These are phyloP conservation scores for Nothophoma quercina DNA, from an alignment of 2,329 filamentous ascomycete species.

Conservation along the genomic window DNA sequence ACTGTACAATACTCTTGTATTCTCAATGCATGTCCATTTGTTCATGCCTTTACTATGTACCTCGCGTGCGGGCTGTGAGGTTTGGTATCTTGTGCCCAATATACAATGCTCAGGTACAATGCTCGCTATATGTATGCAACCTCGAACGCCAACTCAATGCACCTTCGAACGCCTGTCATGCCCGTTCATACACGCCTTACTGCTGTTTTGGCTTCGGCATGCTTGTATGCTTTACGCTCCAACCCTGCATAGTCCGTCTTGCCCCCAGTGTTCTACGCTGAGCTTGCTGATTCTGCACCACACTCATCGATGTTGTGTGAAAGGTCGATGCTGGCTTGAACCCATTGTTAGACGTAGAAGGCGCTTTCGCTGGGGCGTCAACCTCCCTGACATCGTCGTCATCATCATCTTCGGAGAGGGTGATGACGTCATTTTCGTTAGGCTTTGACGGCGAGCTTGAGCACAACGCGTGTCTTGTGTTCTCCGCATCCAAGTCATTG, in stretches of 20 bases:
- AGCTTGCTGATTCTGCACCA: slow-evolving; percentile 34
- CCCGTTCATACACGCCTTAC: background rate
- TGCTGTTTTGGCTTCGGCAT: slow-evolving; percentile 39
- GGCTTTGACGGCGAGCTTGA: slow-evolving; percentile 53
- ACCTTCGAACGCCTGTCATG: background rate
- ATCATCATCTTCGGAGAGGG: slow-evolving; percentile 9
- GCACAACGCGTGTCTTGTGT: slow-evolving; percentile 57
- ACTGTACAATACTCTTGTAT: slow-evolving; percentile 6
- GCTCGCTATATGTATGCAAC: background rate
- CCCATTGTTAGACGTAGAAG: slow-evolving; percentile 9
- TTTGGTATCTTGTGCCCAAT: background rate
- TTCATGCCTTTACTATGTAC: background rate
- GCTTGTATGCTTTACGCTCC: slow-evolving; percentile 52
- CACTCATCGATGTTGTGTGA: slow-evolving; percentile 53
- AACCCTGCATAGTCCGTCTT: slow-evolving; percentile 59
- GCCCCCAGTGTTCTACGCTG: slow-evolving; percentile 60
- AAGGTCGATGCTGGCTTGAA: slow-evolving; percentile 52
- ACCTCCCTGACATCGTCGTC: slow-evolving; percentile 12
- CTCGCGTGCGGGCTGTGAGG: too few species aligned
- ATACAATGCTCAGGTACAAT: background rate
- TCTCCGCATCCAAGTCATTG: slow-evolving; percentile 31
- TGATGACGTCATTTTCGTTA: slow-evolving; percentile 24
- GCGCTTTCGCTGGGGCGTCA: slow-evolving; percentile 19
- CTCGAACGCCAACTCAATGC: background rate
- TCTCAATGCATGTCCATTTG: background rate